Conservation (phyloP, 140 eudicot genomes). For the Senecio squalidus region DNA sequence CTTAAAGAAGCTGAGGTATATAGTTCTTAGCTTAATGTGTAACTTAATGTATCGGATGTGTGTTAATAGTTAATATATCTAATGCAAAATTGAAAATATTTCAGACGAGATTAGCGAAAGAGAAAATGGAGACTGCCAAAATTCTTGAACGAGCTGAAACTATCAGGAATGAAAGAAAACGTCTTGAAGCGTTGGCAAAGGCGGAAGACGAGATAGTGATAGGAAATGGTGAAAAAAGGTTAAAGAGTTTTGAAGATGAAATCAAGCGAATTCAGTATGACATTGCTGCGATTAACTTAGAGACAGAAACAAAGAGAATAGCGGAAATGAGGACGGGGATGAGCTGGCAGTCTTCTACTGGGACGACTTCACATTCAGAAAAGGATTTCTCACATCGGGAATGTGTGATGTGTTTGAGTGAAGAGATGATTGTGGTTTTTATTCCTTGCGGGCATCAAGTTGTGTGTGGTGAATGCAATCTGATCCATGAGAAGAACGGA, state of each 20-base stretch:
- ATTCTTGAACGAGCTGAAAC: background rate
- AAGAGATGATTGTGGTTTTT: conserved; percentile 58
- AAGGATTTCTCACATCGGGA: too few relatives aligned
- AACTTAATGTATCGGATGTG: too few relatives aligned
- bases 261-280: conserved; percentile 29
- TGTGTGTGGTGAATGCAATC: conserved; percentile 46
- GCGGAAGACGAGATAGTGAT: background rate
- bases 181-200: background rate
- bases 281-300: conserved; percentile 30
- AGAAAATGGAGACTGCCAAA: background rate
- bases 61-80: too few relatives aligned
- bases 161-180: background rate
- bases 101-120: conserved; percentile 30
- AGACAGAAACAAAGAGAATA: conserved; percentile 27
- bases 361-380: too few relatives aligned
- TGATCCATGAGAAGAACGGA: conserved; percentile 45
- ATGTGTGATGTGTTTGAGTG: conserved; percentile 70
- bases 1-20: conserved; percentile 51
- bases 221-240: background rate
- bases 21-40: too few relatives aligned
- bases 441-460: conserved; percentile 81
- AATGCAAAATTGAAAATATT: background rate
- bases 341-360: too few relatives aligned
- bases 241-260: conserved; percentile 21
- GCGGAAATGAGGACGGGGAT: conserved; percentile 33